Evolutionary conservation across 2,329 filamentous ascomycete genomes (phyloP), one percentile per base, ranked within the genome.

Genomic region (Saccharata proteae): DNA sequence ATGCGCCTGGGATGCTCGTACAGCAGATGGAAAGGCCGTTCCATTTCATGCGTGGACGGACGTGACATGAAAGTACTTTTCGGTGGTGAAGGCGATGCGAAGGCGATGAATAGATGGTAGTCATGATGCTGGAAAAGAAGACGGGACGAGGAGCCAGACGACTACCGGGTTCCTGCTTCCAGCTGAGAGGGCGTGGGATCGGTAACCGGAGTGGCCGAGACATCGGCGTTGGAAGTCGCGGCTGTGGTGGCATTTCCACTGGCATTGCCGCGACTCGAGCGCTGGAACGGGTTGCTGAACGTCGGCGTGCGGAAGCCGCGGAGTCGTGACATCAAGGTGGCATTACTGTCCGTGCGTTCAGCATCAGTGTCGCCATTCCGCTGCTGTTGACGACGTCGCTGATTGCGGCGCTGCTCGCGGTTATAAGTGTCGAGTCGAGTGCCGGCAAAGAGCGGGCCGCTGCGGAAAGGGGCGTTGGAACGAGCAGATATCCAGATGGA

Each of bases 401-500:
- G 34, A 8, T 18, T 14, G 16, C 29, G 29, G 13, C 15, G 29
- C 4, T 12, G 31, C 10, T 25, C 11, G 19, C 29, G 29, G 16
- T 19, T n/a, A 2, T 31, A 16, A 5, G 30, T 32, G 11, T 35
- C 36, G n/a, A 29, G n/a, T 9, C 18, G 18, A 8, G 27, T 26
- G 34, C 18, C 30, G 12, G 39, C 29, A 22, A 53, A 39, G 12
- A 50, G 42, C 27, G 54, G 52, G 15, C 50, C 47, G 18, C 51
- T 45, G 29, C 48, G 44, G 30, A 55, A 50, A 11, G 49, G 49
- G 20, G 51, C 49, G 30, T 42, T 41, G 12, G 30, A n/a, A 1
- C 49, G 46, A 19, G 43, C 40, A 13, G 37, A 42, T 7, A 43
- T 46, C 53, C 53, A 55, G 12, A 46, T 43, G 5, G 52, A 43